Conservation (phyloP, 805 yeast species). For the Starmerella floris region DNA sequence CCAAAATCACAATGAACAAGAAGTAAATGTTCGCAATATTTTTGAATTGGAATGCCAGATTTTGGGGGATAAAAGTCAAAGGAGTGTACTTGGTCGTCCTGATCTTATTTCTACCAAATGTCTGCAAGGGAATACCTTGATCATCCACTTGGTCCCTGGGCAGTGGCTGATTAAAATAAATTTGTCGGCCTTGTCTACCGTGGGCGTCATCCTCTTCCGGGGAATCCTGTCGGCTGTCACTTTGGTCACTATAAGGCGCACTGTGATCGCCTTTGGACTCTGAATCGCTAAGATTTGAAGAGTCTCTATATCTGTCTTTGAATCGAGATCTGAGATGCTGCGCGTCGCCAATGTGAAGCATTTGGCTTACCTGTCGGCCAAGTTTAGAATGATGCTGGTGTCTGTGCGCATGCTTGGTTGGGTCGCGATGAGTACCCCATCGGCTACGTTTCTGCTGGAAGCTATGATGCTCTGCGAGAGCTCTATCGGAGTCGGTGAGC, state of each 20-base stretch:
- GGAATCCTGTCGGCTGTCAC: background rate
- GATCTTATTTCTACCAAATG: constrained; percentile 81
- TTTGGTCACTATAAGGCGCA: background rate
- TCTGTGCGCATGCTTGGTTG: constrained; percentile 17
- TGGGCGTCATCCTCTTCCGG: background rate
- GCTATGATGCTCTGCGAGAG: constrained; percentile 13
- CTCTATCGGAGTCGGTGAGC: constrained; percentile 4
- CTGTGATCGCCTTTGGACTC: background rate
- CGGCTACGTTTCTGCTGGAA: constrained; percentile 17
- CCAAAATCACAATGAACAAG: constrained; percentile 64
- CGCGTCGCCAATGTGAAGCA: constrained; percentile 12
- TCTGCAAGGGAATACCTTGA: constrained; percentile 46
- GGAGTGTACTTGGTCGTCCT: constrained; percentile 97
- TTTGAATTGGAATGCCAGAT: constrained; percentile 62
- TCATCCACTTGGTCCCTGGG: constrained; percentile 37
- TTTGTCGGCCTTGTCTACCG: constrained; percentile 26
- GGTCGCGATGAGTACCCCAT: constrained; percentile 82
- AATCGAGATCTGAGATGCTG: background rate
- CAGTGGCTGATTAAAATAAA: constrained; percentile 39
- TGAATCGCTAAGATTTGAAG: background rate
- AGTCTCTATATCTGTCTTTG: background rate
- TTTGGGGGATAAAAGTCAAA: constrained; percentile 74
- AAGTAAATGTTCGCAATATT: constrained; percentile 89
- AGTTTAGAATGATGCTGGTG: constrained; percentile 5
- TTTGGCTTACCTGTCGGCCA: constrained; percentile 16